These are phyloP conservation scores for Cystobasidium slooffiae DNA, from an alignment of 1,284 basidiomycete genomes.

Conservation along the genomic window DNA sequence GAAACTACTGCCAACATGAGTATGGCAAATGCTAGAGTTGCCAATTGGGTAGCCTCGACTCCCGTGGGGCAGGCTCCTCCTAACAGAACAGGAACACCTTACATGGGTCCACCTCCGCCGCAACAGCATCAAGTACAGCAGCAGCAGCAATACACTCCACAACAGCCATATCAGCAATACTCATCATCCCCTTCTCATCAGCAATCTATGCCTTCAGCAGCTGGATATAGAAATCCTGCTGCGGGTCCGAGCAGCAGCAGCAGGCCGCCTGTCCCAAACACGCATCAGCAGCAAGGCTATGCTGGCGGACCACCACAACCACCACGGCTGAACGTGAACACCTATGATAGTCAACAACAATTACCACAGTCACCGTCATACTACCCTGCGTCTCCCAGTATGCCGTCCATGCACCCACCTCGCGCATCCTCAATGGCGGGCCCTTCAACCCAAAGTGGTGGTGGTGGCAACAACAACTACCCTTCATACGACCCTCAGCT, in stretches of 20 bases:
- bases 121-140: background rate
- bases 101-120: background rate
- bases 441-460: background rate
- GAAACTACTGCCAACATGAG: background rate
- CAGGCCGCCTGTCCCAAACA: background rate
- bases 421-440: slow-evolving; percentile 18
- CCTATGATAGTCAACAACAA: background rate
- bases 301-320: slow-evolving; percentile 6
- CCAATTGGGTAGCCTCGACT: slow-evolving; percentile 26
- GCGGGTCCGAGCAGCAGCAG: background rate
- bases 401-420: slow-evolving; percentile 20
- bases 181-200: no score
- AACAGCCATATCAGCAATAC: no score
- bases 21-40: slow-evolving; percentile 10
- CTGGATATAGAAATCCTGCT: no score
- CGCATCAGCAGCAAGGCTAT: slow-evolving; percentile 14
- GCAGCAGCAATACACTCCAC: slow-evolving; percentile 3
- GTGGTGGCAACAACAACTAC: slow-evolving; percentile 15
- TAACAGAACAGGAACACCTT: background rate
- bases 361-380: background rate
- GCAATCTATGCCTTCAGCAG: no score
- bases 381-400: background rate
- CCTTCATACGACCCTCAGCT: slow-evolving; percentile 29
- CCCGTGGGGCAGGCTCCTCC: background rate
- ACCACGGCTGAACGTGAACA: slow-evolving; percentile 12